Evolutionary conservation across 2,329 filamentous ascomycete genomes (phyloP), one percentile per base, ranked within the genome.

Genomic region (Calonectria henricotiae): DNA sequence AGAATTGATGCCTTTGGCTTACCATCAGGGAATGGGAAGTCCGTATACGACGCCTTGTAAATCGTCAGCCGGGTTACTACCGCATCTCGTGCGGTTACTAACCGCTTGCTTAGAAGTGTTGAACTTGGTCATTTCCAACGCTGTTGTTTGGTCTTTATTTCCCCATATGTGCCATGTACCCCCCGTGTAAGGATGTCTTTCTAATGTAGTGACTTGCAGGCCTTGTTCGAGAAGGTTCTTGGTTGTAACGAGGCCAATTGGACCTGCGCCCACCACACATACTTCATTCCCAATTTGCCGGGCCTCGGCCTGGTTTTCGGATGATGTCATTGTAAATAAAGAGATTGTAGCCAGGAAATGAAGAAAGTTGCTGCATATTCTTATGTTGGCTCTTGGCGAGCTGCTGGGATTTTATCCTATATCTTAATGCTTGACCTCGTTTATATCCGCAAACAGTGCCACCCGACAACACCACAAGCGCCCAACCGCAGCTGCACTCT

Each of bases 171-270:
- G 78, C 85, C 84, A 86, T 6, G 83, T 78, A 4, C 85, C 85
- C 11, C 85, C 85, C 41, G 85, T 73, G 55, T 79, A 79, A 27
- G 80, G 73, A 49, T 83, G 80, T 46, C 80, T 78, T 66, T 86
- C 85, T 51, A 86, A 84, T 0, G 80, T 82, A 9, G 79, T 80
- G 11, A 81, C 83, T 9, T 83, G 71, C 60, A 85, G 84, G 4
- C 84, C 84, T 73, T 85, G 84, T 68, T 86, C 84, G 8, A 79
- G 74, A 30, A 86, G 76, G 62, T 83, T 83, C 73, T 86, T 86
- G 64, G 83, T 74, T 13, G 84, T 78, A 17, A 82, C 77, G 13
- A 85, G 78, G 47, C 84, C 84, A 4, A 82, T 74, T 1, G 77
- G 78, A 15, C 82, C 82, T 8, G 76, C 63, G 27, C 78, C 78